Conservation (phyloP, 805 yeast genomes). For the Metschnikowia gelsemii region DNA sequence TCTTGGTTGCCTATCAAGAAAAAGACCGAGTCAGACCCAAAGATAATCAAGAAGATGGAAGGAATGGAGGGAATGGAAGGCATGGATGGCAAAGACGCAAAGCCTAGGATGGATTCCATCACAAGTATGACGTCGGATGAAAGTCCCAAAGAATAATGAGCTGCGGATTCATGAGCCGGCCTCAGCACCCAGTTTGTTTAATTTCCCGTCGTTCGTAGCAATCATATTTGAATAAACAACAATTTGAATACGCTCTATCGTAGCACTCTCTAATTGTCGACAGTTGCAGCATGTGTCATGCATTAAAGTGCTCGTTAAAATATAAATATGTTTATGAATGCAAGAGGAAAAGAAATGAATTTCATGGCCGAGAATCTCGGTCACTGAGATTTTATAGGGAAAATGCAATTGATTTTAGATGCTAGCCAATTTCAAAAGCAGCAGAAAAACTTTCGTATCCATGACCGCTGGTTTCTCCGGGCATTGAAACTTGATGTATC, state of each 20-base stretch:
- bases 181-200: background rate
- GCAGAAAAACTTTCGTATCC: constrained; percentile 19
- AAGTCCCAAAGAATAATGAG: background rate
- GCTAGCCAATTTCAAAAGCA: constrained; percentile 11
- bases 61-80: constrained; percentile 11
- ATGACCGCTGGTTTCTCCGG: constrained; percentile 17
- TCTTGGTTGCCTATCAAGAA: constrained; percentile 36
- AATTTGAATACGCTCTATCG: no score
- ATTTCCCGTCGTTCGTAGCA: background rate
- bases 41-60: constrained; percentile 6
- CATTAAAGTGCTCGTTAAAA: background rate
- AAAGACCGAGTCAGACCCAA: no score
- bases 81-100: constrained; percentile 12
- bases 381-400: background rate
- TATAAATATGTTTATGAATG: constrained; percentile 3
- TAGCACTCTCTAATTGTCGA: background rate
- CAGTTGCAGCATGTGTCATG: background rate
- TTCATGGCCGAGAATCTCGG: background rate
- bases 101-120: constrained; percentile 11
- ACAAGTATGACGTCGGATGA: constrained; percentile 12
- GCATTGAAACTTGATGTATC: constrained; percentile 36
- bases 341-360: constrained; percentile 6
- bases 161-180: background rate
- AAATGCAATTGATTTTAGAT: background rate
- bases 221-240: background rate